phyloP scores from a whole-genome alignment of 805 yeast species.

The Candida corydali region DNA sequence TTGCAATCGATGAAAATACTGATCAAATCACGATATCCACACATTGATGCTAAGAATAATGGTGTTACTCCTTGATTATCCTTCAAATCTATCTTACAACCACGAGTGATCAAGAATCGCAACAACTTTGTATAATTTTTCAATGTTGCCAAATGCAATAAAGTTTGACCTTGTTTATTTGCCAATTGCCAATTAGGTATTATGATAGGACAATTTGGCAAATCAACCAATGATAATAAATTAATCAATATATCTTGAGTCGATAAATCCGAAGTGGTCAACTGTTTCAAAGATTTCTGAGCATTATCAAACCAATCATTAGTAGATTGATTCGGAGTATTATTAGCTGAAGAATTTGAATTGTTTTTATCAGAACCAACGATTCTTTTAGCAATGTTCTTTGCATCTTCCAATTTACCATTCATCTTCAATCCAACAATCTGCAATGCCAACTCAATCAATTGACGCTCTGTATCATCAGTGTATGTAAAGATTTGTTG shows the following conservation, averaged over 20 bases:
- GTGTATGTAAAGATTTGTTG: constrained; percentile 79
- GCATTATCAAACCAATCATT: constrained; percentile 52
- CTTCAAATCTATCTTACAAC: constrained; percentile 61
- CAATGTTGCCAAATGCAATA: constrained; percentile 80
- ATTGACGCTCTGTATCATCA: constrained; percentile 92
- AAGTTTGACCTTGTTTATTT: constrained; percentile 79
- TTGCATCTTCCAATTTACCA: constrained; percentile 91
- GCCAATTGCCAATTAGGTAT: constrained; percentile 78
- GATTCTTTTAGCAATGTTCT: constrained; percentile 86
- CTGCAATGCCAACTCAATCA: constrained; percentile 91
- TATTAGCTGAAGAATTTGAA: constrained; percentile 5
- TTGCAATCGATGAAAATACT: constrained; percentile 58
- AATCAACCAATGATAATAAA: constrained; percentile 55
- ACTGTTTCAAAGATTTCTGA: constrained; percentile 41
- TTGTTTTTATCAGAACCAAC: constrained; percentile 57
- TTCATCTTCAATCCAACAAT: constrained; percentile 97
- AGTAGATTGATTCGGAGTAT: constrained; percentile 15
- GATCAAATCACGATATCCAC: constrained; percentile 68
- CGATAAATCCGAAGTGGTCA: constrained; percentile 41
- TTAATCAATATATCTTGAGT: constrained; percentile 48
- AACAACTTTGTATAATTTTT: constrained; percentile 66
- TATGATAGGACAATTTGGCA: constrained; percentile 58
- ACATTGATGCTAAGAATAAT: constrained; percentile 76
- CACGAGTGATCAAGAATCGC: constrained; percentile 60
- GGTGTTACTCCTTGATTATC: constrained; percentile 87